Evolutionary conservation across 2,329 filamentous ascomycete genomes (phyloP).

Genomic region (Fusarium pilosicola): DNA sequence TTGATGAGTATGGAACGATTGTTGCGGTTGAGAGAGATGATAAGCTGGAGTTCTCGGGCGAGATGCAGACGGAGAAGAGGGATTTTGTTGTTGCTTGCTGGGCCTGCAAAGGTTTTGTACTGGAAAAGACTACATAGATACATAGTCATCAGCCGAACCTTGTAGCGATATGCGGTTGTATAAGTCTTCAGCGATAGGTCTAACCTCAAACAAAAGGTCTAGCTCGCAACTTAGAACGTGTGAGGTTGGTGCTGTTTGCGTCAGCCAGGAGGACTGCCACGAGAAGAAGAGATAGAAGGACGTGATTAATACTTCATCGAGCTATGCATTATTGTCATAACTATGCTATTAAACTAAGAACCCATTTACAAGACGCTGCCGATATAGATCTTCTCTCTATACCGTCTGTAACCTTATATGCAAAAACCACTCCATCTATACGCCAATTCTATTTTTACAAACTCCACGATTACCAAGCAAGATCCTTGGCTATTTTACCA

Average conservation of each 20-base stretch:
- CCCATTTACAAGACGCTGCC: not conserved
- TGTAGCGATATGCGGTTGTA: not conserved
- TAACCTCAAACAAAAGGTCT: too few species aligned
- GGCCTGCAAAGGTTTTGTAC: not conserved
- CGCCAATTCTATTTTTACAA: slow-evolving; percentile 22
- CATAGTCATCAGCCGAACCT: not conserved
- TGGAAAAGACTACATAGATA: not conserved
- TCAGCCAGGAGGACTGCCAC: not conserved
- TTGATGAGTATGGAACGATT: not conserved
- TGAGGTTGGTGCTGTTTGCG: not conserved
- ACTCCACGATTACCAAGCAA: slow-evolving; percentile 13
- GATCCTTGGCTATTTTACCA: slow-evolving; percentile 23
- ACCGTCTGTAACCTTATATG: not conserved
- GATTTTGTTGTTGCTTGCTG: not conserved
- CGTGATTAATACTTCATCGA: too few species aligned
- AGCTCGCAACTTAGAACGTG: not conserved
- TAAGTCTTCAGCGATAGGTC: too few species aligned
- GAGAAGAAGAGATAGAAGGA: not conserved
- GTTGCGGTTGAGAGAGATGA: not conserved
- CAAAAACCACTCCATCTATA: not conserved
- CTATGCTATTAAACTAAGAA: not conserved
- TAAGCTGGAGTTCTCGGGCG: not conserved
- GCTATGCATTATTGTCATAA: not conserved
- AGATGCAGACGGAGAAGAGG: not conserved
- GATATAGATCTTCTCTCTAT: not conserved